Base-by-base conservation (phyloP, 108 stramenopile species). In the Thalassiosira profunda region DNA sequence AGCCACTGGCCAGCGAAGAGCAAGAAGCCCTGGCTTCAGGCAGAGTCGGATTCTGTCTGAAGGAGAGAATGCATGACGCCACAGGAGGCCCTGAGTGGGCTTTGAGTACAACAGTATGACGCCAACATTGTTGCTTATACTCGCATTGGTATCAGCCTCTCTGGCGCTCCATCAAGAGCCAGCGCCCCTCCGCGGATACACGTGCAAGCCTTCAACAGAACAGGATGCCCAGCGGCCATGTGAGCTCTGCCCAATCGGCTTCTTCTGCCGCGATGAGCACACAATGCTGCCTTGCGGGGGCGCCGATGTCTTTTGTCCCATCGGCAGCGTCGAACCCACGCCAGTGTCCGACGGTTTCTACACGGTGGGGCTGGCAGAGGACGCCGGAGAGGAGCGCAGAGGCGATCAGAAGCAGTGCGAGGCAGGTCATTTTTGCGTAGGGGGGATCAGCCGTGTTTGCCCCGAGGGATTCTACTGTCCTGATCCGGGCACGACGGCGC, bases 381-480 rank as follows among this genome's bases (percentile, higher is more conserved):
- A 53, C 14, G 51, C 57, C 10, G 49, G 45, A n/a, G 40, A 67
- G 8, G 41, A 53, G 25, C 38, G 44, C 40, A 51, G 67, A 68
- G 28, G 52, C 31, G 43, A 61, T 1, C 35, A 68, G 36, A 24
- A 23, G 26, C 42, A 33, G 2, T 76, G 74, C 10, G 36, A 60
- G 7, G 20, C 38, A 12, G 74, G 74, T 1, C 46, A 51, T 54
- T 61, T 44, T 23, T 76, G 74, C 44, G 31, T n/a, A 18, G 59
- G 33, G 31, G 74, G 74, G 5, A 18, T 37, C 6, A 76, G 49
- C 53, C 30, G 20, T n/a, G 25, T 46, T 0, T 76, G 74, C 44
- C 74, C 74, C 8, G 7, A 10, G 11, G 74, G 74, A 1, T 42
- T 42, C 45, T 67, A 59, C 24, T 76, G 74, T 55, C 66, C 66